Conservation (phyloP, 2,329 filamentous ascomycete species). For the Pezicula carpinea region DNA sequence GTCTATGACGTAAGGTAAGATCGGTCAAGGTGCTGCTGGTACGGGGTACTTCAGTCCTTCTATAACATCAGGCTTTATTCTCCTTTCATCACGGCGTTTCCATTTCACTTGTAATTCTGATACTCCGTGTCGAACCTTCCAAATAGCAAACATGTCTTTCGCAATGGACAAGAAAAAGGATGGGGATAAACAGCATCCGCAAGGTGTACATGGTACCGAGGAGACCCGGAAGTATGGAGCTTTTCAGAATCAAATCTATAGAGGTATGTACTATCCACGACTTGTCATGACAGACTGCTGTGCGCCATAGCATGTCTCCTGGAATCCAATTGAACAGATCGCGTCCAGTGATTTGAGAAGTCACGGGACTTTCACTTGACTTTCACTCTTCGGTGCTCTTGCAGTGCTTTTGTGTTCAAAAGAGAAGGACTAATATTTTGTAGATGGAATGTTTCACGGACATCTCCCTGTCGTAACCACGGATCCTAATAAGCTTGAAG, state of each 20-base stretch:
- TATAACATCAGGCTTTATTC: no score
- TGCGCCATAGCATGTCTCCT: no score
- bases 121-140: not conserved
- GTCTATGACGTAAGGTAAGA: no score
- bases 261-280: conserved; percentile 7
- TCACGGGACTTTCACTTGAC: no score
- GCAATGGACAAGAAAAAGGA: conserved; percentile 3
- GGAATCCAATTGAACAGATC: no score
- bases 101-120: not conserved
- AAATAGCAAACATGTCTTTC: conserved; percentile 8
- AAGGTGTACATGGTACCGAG: conserved; percentile 12
- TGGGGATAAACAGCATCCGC: conserved; percentile 12
- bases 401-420: not conserved
- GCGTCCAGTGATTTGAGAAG: no score
- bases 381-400: not conserved
- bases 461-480: conserved; percentile 50
- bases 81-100: no score
- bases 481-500: conserved; percentile 51
- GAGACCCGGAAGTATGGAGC: conserved; percentile 18
- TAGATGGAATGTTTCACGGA: conserved; percentile 43
- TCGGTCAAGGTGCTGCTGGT: no score
- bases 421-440: not conserved
- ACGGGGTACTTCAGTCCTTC: no score
- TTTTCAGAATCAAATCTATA: conserved; percentile 20
- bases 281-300: not conserved